phyloP scores from a whole-genome alignment of 1,139 yeast genomes.

The Taphrina pruni region DNA sequence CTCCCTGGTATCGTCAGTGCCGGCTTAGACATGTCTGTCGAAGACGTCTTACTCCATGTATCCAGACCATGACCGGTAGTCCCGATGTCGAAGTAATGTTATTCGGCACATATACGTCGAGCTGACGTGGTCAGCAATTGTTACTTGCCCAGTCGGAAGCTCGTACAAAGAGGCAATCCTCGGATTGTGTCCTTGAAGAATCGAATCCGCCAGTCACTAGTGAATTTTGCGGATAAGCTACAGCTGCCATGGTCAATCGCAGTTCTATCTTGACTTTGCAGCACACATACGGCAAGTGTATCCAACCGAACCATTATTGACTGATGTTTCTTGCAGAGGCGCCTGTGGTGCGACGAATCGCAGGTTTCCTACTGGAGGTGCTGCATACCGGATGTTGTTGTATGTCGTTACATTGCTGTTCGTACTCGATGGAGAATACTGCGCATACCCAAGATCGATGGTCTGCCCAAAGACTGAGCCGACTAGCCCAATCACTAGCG shows the following conservation, averaged over 20 bases:
- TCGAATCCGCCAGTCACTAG: constrained; percentile 3
- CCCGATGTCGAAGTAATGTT: not conserved
- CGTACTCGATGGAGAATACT: constrained; percentile 12
- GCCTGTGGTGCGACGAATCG: constrained; percentile 14
- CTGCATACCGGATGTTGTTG: constrained; percentile 31
- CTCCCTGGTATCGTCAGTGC: constrained; percentile 47
- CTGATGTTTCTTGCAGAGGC: constrained; percentile 10
- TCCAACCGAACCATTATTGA: constrained; percentile 18
- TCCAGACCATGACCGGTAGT: constrained; percentile 52
- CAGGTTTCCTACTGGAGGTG: constrained; percentile 12
- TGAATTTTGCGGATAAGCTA: constrained; percentile 10
- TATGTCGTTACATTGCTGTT: not conserved
- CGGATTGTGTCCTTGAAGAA: not conserved
- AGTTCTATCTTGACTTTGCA: not conserved
- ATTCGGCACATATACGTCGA: constrained; percentile 49
- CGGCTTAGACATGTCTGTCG: not conserved
- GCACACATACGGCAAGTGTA: constrained; percentile 11
- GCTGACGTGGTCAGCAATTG: constrained; percentile 46
- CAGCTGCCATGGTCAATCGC: not conserved
- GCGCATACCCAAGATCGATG: constrained; percentile 24
- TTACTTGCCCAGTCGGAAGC: not conserved
- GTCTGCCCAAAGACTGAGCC: not conserved
- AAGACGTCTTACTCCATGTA: constrained; percentile 49
- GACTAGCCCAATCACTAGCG: not conserved
- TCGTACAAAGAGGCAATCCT: constrained; percentile 13